Percentiles rank a stretch among this genome's conserved stretches.
Evolutionary conservation across 2,329 filamentous ascomycete species (phyloP).

Genomic region (Aspergillus persii): DNA sequence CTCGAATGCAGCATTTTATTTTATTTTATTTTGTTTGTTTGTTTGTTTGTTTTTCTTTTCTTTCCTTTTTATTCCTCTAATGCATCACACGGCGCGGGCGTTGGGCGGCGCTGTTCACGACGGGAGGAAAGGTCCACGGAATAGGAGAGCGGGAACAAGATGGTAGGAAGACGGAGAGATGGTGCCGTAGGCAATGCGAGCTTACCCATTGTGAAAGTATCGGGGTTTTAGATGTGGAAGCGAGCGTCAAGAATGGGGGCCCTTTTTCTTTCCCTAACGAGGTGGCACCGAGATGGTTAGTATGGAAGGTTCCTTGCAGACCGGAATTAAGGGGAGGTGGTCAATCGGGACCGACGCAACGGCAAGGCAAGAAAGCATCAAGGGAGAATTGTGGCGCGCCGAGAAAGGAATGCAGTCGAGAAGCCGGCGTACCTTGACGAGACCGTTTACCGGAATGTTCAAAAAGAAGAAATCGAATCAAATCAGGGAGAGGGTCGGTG

Average conservation of each 20-base stretch:
- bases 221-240: constrained; percentile 19
- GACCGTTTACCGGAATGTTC: neutral
- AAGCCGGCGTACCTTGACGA: constrained; percentile 13
- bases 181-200: constrained; percentile 15
- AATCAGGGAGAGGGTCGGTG: constrained; percentile 13
- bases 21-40: too few relatives aligned
- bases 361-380: constrained; percentile 7
- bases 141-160: constrained; percentile 4
- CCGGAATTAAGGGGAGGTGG: constrained; percentile 12
- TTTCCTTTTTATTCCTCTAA: neutral
- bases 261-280: constrained; percentile 26
- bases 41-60: neutral
- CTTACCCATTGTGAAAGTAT: constrained; percentile 41
- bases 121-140: neutral
- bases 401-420: constrained; percentile 3
- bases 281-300: constrained; percentile 23
- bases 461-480: neutral
- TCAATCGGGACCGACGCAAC: neutral
- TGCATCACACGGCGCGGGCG: constrained; percentile 10
- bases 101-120: neutral
- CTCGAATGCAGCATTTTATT: constrained; percentile 15
- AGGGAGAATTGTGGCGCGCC: constrained; percentile 9
- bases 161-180: constrained; percentile 9
- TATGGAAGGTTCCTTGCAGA: constrained; percentile 17
- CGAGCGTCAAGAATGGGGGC: constrained; percentile 21